A percentile compares a stretch with the other conserved stretches of the same genome.
Evolutionary conservation across 805 yeast species (phyloP).

Genomic region (Debaryomyces castellii): DNA sequence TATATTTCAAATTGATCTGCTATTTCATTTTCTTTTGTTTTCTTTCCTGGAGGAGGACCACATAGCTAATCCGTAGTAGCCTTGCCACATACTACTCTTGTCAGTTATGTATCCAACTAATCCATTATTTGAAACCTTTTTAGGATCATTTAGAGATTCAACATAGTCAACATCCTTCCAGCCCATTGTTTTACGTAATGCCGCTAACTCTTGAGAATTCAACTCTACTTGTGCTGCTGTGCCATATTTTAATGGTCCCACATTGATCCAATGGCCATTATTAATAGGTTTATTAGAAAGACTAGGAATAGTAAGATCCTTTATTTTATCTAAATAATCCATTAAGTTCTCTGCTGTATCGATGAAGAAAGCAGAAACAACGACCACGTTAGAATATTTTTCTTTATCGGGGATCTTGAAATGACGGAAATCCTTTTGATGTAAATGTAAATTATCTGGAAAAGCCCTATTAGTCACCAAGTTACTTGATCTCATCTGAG

Average conservation of each 20-base stretch:
- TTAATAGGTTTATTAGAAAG: slow-evolving; percentile 14
- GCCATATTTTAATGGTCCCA: slow-evolving; percentile 93
- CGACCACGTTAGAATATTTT: slow-evolving; percentile 46
- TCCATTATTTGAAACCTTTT: slow-evolving; percentile 14
- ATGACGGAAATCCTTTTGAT: slow-evolving; percentile 64
- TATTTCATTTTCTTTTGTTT: slow-evolving; percentile 11
- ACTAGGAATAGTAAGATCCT: slow-evolving; percentile 9
- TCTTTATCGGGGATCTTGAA: slow-evolving; percentile 36
- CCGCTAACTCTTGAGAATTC: slow-evolving; percentile 63
- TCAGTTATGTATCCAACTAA: slow-evolving; percentile 69
- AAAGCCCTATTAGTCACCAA: slow-evolving; percentile 25
- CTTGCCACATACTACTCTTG: slow-evolving; percentile 68
- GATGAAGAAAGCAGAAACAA: slow-evolving; percentile 73
- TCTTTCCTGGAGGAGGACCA: slow-evolving; percentile 46
- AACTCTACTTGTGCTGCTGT: slow-evolving; percentile 77
- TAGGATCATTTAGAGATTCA: slow-evolving; percentile 11
- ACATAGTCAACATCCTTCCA: slow-evolving; percentile 44
- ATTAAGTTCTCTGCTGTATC: slow-evolving; percentile 91
- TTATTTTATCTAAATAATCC: slow-evolving; percentile 69
- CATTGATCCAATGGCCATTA: slow-evolving; percentile 78
- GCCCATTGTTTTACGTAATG: slow-evolving; percentile 56
- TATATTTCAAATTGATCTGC: not conserved
- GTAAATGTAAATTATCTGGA: slow-evolving; percentile 49
- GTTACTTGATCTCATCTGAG: slow-evolving; percentile 33
- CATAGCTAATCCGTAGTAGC: slow-evolving; percentile 66